Base-by-base conservation (phyloP, 2,329 filamentous ascomycete genomes). In the Colletotrichum sp. region DNA sequence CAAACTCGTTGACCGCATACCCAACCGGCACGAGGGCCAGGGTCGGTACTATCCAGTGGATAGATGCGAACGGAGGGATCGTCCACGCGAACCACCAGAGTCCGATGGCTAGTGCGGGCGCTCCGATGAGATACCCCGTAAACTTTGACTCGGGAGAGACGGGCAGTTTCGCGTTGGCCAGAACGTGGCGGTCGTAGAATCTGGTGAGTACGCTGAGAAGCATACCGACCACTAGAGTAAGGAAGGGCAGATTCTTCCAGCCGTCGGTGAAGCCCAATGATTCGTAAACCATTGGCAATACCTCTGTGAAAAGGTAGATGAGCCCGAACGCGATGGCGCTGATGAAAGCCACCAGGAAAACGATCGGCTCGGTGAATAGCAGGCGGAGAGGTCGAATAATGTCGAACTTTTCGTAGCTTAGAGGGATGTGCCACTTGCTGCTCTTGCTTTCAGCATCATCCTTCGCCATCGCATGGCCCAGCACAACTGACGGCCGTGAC, bases 31-130 rank as follows among this genome's bases (percentile, higher is more conserved):
- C 79, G 2, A 90, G 82, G 0, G 85, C 82, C 0, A 85, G 49
- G 5, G 86, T 84, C 2, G 86, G 84, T 1, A 85, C 82, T 10
- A 86, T 80, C 84, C 86, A 88, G 26, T 83, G 82, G 0, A 84
- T 10, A 10, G 24, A 44, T 21, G 77, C 77, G 4, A 75, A 77
- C 0, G 87, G 87, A 2, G 89, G 88, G 4, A 89, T 84, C 0
- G 88, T 89, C 82, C 85, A 87, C 4, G 85, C 85, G 71, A 89
- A 88, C 79, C 81, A 83, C 85, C 86, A 88, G 0, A 90, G 83
- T 1, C 84, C 86, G 3, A 81, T 77, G 2, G 87, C 86, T 5
- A 89, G 82, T 3, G 84, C 78, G 1, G 87, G 86, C 0, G 86
- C 85, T 0, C 86, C 88, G 32, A 88, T 79, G 39, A 82, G 81